Conservation (phyloP, 345 rosid species). For the Melaleuca alternifolia region DNA sequence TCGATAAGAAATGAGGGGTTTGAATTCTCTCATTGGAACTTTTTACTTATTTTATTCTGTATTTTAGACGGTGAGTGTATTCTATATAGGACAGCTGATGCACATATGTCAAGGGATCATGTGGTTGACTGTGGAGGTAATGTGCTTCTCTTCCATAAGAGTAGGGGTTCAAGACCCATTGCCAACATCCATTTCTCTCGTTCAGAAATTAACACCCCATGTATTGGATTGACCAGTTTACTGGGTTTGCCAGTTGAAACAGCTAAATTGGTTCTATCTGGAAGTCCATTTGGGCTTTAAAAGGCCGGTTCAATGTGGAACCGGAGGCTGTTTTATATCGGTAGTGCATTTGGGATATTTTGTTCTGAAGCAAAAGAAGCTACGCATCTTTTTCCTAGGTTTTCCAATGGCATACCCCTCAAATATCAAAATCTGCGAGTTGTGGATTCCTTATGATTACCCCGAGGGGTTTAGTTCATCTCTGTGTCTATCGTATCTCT, state of each 20-base stretch:
- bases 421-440: not conserved
- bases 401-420: not conserved
- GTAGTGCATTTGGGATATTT: not conserved
- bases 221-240: not conserved
- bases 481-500: not conserved
- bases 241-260: not conserved
- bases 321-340: not conserved
- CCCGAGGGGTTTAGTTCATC: not conserved
- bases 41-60: not conserved
- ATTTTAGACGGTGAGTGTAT: not conserved
- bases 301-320: not conserved
- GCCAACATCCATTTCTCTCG: not conserved
- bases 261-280: not conserved
- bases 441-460: not conserved
- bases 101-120: not conserved
- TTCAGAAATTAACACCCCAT: not conserved
- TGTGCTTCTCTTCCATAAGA: not conserved
- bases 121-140: not conserved
- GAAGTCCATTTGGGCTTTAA: not conserved
- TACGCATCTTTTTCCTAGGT: not conserved
- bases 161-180: not conserved
- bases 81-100: not conserved
- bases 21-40: not conserved
- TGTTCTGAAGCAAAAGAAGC: not conserved
- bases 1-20: not conserved